Percentiles rank a stretch among this genome's conserved stretches.
These are phyloP conservation scores for Dunaliella primolecta DNA, from an alignment of 139 green algal species.

Conservation along the genomic window DNA sequence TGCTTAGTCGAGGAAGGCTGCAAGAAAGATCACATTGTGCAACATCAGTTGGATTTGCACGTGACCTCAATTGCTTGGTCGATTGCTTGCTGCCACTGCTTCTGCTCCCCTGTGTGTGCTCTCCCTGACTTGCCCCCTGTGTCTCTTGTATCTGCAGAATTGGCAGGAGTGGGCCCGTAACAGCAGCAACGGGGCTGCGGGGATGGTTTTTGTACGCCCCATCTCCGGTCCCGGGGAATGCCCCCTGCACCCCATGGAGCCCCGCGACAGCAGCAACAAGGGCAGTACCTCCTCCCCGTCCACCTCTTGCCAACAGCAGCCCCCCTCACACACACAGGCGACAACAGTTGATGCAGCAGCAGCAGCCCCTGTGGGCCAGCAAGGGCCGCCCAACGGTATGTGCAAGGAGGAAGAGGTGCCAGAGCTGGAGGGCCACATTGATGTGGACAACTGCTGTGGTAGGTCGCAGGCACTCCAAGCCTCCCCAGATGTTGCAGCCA, in stretches of 20 bases:
- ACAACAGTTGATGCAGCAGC: too few species aligned
- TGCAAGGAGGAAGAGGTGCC: neutral
- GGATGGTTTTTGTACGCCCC: conserved; percentile 22
- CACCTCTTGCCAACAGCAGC: too few species aligned
- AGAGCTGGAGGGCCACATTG: neutral
- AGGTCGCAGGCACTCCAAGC: neutral
- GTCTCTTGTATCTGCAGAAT: too few species aligned
- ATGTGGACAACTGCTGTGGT: neutral
- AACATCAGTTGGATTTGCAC: too few species aligned
- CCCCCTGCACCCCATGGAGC: neutral
- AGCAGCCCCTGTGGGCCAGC: neutral
- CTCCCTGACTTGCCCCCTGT: too few species aligned
- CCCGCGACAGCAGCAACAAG: neutral
- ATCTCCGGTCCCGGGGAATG: conserved; percentile 9
- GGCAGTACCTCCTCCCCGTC: neutral
- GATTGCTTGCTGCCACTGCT: too few species aligned
- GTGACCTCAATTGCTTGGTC: too few species aligned
- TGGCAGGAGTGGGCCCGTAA: neutral
- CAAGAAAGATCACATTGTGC: too few species aligned
- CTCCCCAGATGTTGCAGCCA: too few species aligned
- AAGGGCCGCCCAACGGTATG: neutral
- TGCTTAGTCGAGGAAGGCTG: too few species aligned
- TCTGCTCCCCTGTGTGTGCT: too few species aligned
- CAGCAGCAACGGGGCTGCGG: conserved; percentile 6
- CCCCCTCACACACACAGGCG: too few species aligned